Percentiles rank a stretch among this genome's conserved stretches.
Evolutionary conservation across 345 rosid species (phyloP).

Genomic region (Gossypium anomalum): DNA sequence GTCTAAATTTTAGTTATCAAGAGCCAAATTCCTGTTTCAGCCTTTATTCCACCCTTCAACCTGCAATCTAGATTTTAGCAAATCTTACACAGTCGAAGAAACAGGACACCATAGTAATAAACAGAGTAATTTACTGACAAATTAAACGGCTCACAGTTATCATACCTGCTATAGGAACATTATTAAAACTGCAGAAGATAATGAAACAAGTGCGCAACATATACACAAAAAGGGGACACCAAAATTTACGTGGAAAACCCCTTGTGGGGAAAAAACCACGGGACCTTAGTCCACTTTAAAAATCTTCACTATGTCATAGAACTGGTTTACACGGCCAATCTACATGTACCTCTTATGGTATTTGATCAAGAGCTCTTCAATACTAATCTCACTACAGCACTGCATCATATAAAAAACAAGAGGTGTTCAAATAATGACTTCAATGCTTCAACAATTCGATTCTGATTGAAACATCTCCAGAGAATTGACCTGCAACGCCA

Average conservation of each 20-base stretch:
- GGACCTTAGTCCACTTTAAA: constrained; percentile 9
- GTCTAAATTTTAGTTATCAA: no score
- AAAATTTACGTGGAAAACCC: constrained; percentile 22
- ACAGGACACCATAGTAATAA: no score
- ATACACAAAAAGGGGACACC: neutral
- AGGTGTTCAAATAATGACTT: neutral
- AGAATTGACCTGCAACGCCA: neutral
- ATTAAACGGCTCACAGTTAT: no score
- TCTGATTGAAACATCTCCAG: neutral
- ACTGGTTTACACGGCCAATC: neutral
- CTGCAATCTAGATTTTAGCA: no score
- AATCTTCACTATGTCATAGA: constrained; percentile 8
- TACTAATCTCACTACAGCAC: neutral
- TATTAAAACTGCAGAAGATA: no score
- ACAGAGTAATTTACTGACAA: neutral
- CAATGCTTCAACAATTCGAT: neutral
- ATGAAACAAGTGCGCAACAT: no score
- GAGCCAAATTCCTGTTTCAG: no score
- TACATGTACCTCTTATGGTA: neutral
- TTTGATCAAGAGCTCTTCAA: neutral
- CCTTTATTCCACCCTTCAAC: no score
- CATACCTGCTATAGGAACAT: no score
- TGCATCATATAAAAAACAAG: neutral
- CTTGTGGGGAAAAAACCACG: constrained; percentile 17
- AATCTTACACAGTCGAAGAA: no score